phyloP scores from a whole-genome alignment of 345 rosid species.

The Heritiera fomes region DNA sequence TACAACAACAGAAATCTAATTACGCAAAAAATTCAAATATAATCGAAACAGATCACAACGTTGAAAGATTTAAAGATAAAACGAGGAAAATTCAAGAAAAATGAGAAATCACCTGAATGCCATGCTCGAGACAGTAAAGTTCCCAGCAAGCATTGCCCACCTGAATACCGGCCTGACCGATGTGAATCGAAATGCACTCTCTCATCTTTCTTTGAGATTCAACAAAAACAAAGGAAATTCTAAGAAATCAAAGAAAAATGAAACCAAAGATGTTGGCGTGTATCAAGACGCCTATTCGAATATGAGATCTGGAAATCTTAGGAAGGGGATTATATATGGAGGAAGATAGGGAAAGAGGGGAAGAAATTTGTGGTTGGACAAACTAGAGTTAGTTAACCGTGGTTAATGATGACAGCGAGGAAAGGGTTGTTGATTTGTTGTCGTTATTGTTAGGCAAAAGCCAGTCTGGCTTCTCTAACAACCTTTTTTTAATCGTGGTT shows the following conservation, averaged over 20 bases:
- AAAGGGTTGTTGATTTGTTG: not conserved
- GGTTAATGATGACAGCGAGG: not conserved
- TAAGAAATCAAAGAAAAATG: no score
- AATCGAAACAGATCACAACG: not conserved
- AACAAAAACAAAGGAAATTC: not conserved
- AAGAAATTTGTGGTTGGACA: not conserved
- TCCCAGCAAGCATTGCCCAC: constrained; percentile 15
- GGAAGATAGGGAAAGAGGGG: not conserved
- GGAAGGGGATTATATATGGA: not conserved
- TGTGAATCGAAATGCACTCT: constrained; percentile 11
- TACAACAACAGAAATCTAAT: not conserved
- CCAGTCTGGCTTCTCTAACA: not conserved
- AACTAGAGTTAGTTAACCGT: constrained; percentile 4
- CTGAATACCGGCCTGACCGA: constrained; percentile 14
- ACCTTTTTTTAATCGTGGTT: not conserved
- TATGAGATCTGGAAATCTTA: not conserved
- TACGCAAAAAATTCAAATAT: not conserved
- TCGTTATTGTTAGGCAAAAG: not conserved
- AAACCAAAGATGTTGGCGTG: not conserved
- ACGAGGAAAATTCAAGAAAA: not conserved
- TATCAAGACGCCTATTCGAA: constrained; percentile 2
- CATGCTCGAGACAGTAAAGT: constrained; percentile 15
- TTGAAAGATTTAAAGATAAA: not conserved
- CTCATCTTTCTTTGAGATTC: not conserved
- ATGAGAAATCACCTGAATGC: not conserved